Percentiles rank a stretch among this genome's conserved stretches.
Evolutionary conservation across 306 rosid genomes (phyloP).

Genomic region (Oemleria cerasiformis): DNA sequence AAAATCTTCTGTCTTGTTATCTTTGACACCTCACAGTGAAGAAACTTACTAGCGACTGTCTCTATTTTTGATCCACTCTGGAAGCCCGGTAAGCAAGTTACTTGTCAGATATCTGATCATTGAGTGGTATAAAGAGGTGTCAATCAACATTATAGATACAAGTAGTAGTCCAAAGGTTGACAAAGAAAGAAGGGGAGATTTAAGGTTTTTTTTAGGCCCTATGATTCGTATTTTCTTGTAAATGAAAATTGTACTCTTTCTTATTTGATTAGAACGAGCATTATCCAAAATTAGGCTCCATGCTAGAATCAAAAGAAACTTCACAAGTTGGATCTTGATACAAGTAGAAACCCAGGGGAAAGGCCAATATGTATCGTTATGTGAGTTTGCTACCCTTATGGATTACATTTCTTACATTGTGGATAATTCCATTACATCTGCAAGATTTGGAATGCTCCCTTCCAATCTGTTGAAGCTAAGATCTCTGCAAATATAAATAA

Average conservation of each 20-base stretch:
- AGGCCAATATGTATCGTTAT: not conserved
- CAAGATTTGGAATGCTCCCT: slow-evolving; percentile 24
- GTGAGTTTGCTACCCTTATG: not conserved
- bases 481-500: slow-evolving; percentile 15
- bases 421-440: not conserved
- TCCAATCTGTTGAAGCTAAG: slow-evolving; percentile 29
- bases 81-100: slow-evolving; percentile 25
- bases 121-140: not conserved
- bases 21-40: not conserved
- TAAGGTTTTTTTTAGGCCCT: not conserved
- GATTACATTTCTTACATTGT: slow-evolving; percentile 21
- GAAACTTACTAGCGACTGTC: slow-evolving; percentile 26
- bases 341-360: not conserved
- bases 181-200: not conserved
- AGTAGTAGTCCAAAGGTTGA: not conserved
- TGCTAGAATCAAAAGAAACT: not conserved
- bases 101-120: slow-evolving; percentile 28
- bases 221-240: not conserved
- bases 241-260: not conserved
- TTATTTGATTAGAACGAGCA: not conserved
- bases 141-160: not conserved
- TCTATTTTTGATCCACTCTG: slow-evolving; percentile 25
- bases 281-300: not conserved
- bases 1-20: no score
- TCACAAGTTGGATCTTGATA: not conserved